Conservation (phyloP, 345 rosid genomes). For the Isatis tinctoria region DNA sequence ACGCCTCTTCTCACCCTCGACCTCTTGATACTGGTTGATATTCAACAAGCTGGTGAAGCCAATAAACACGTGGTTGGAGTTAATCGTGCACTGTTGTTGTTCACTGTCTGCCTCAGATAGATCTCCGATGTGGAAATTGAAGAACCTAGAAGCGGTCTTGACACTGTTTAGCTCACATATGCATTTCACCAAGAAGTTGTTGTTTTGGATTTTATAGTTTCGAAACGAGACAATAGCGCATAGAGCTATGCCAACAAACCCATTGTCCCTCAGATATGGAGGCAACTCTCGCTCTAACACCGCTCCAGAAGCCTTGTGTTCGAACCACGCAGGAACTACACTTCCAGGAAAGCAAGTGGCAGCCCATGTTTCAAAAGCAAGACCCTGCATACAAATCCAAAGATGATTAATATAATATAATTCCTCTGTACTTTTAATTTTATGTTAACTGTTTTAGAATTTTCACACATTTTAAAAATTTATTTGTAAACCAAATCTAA, state of each 20-base stretch:
- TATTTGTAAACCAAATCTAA: too few species aligned
- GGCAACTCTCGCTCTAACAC: neutral
- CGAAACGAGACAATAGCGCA: conserved; percentile 14
- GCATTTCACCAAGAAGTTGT: conserved; percentile 2
- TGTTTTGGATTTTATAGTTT: neutral
- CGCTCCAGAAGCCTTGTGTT: neutral
- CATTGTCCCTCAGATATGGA: neutral
- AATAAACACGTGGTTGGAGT: conserved; percentile 4
- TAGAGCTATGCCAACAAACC: neutral
- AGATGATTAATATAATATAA: neutral
- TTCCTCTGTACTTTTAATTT: too few species aligned
- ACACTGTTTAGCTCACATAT: neutral
- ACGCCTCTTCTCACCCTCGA: neutral
- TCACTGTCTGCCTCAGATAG: neutral
- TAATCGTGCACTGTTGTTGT: neutral
- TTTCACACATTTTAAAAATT: too few species aligned
- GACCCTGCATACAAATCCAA: neutral
- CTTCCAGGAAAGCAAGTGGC: conserved; percentile 17
- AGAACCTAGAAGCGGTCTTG: neutral
- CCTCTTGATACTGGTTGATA: neutral
- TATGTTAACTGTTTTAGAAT: too few species aligned
- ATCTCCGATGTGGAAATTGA: neutral
- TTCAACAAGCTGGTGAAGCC: conserved; percentile 13
- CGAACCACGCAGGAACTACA: conserved; percentile 14
- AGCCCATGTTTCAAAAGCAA: neutral